Base-by-base conservation (phyloP, 2,329 filamentous ascomycete species). In the Beauveria brongniartii region DNA sequence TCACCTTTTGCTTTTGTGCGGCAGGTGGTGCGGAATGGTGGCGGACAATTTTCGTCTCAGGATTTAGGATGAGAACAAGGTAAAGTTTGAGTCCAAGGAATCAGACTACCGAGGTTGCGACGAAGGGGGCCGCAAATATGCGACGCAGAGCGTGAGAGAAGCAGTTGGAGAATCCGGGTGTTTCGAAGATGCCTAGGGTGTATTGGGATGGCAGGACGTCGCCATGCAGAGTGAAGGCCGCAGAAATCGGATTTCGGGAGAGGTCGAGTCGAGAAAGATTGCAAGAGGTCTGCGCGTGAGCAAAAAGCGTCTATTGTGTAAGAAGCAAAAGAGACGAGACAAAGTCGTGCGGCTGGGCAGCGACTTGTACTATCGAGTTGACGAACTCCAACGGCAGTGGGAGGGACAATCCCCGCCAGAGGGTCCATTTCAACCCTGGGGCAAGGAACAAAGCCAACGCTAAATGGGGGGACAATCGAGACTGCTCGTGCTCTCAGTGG, bases 91-190 rank as follows among this genome's bases (percentile, higher is more conserved):
- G 37, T 4, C 30, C 52, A 44, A 18, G 51, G 44, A 52, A 43
- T 24, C 18, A 24, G 44, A 48, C 41, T 22, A 24, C 30, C 51
- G 44, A 55, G n/a, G 52, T 61, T 61, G 59, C 53, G 59, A 61
- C 59, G 44, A 55, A 52, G 30, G 61, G 58, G 62, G 62, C 52
- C 48, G 63, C 64, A 63, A 51, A 55, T 58, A 55, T 69, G 68
- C 69, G 68, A 70, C 68, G 61, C 18, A 63, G 63, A 63, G 59
- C 53, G 68, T 69, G 64, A 63, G 68, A 63, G 63, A 63, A 61
- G 65, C 59, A 62, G 63, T 64, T 67, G 63, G 47, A 56, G 55
- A 41, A 24, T 22, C 41, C 40, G 24, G 57, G 43, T 10, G 59
- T 61, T 61, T 61, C 53, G 50, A 56, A 55, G 20, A 20, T 40